phyloP scores from a whole-genome alignment of 768 basidiomycete genomes.

The Pluteus cervinus region DNA sequence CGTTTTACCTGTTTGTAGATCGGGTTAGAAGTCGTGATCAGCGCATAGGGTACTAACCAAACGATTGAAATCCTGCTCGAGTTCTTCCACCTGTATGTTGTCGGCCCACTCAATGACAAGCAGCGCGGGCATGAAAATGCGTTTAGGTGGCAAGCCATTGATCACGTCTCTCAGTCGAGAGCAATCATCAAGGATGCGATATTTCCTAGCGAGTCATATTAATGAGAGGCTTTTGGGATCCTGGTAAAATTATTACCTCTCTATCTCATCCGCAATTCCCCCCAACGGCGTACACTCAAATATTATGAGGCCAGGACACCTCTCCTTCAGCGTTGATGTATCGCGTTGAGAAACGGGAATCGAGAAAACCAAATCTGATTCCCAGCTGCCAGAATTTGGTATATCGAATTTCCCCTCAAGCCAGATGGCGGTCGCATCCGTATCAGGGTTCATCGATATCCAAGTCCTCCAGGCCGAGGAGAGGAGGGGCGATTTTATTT shows the following conservation, averaged over 20 bases:
- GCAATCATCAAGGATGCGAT: conserved; percentile 67
- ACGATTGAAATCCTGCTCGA: conserved; percentile 43
- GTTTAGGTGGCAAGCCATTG: conserved; percentile 42
- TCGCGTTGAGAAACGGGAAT: conserved; percentile 39
- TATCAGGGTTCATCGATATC: conserved; percentile 71
- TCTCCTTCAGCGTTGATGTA: conserved; percentile 14
- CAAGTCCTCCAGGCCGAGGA: conserved; percentile 54
- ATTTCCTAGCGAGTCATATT: conserved; percentile 41
- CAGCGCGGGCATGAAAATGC: conserved; percentile 58
- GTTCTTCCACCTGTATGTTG: conserved; percentile 24
- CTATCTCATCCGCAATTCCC: conserved; percentile 57
- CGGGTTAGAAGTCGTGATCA: conserved; percentile 1
- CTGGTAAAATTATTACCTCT: conserved; percentile 41
- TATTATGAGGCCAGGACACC: conserved; percentile 63
- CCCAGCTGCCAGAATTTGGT: conserved; percentile 59
- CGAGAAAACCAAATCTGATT: conserved; percentile 51
- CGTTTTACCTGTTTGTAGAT: too few species aligned
- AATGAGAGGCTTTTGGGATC: conserved; percentile 2
- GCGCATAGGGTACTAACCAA: conserved; percentile 41
- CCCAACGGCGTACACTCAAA: conserved; percentile 70
- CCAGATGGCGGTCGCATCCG: conserved; percentile 77
- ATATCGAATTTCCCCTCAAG: conserved; percentile 71
- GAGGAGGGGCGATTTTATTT: conserved; percentile 21
- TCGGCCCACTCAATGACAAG: conserved; percentile 58
- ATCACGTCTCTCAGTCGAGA: conserved; percentile 62